Percentiles rank a stretch among this genome's conserved stretches.
Evolutionary conservation across 2,329 filamentous ascomycete species (phyloP).

Genomic region (Daldinia sp.): DNA sequence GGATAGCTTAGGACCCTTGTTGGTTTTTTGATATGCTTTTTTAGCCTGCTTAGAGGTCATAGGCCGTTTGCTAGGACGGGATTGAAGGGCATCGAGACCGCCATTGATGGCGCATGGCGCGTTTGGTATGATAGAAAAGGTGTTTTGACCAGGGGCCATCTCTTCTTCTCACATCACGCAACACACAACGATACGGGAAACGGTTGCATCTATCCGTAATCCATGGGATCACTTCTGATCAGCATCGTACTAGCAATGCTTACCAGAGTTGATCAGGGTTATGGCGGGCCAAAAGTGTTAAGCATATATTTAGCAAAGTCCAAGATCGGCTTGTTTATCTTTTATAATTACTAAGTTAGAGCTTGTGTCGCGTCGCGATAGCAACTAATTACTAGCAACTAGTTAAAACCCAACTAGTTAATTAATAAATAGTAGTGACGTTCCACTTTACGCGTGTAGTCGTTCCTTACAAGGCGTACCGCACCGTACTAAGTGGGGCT

Average conservation of each 20-base stretch:
- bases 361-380: conserved; percentile 15
- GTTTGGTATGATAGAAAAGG: conserved; percentile 49
- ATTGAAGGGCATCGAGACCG: conserved; percentile 18
- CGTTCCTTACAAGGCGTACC: not conserved
- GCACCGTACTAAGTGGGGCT: not conserved
- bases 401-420: no score
- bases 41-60: conserved; percentile 61
- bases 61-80: conserved; percentile 46
- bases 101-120: conserved; percentile 40
- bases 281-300: not conserved
- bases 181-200: not conserved
- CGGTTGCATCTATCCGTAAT: conserved; percentile 17
- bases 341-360: not conserved
- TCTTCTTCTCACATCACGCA: not conserved
- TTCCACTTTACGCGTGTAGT: conserved; percentile 28
- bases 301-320: not conserved
- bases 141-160: conserved; percentile 50
- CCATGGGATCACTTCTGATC: conserved; percentile 7
- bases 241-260: conserved; percentile 26
- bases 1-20: conserved; percentile 51
- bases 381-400: not conserved
- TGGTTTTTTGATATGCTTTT: conserved; percentile 55
- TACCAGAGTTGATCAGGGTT: not conserved
- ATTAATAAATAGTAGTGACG: not conserved
- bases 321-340: not conserved